Evolutionary conservation across 2,329 filamentous ascomycete species (phyloP), one percentile per base, ranked within the genome.

Genomic region (Coleophoma crateriformis): DNA sequence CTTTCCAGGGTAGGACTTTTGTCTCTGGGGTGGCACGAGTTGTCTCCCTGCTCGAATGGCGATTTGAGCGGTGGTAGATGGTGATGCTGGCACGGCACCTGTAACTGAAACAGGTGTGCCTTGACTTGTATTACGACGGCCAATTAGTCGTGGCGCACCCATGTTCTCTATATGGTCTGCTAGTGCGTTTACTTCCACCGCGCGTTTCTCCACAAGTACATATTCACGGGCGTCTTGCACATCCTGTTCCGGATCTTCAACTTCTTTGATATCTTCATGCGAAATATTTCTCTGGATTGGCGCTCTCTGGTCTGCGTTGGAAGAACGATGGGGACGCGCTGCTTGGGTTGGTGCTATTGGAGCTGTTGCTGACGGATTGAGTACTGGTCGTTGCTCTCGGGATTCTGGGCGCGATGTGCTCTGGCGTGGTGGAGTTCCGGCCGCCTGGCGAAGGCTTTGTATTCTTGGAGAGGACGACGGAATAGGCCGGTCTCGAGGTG

Each of bases 161-260:
- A 65, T 35, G 47, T 58, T 59, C 41, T 90, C 91, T 64, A 99
- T 75, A 68, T 97, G 92, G 67, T 99, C 94, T 19, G 94, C 94
- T 61, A 99, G 87, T 3, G 94, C 94, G 66, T 99, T 97, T 46
- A 99, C 92, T 67, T 97, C 92, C 11, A 99, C 91, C 17, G 90
- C 87, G 56, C 87, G 84, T 72, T 96, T 96, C 71, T 99, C 94
- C 12, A 99, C 89, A 22, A 97, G 77, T 17, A 99, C 92, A 61
- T 97, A 99, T 57, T 97, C 94, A 56, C 92, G 83, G 64, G 95
- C 84, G 56, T 97, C 92, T 60, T 95, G 88, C 3, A 88, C 90
- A 3, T 85, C 87, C 42, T 78, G 76, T 56, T 87, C 83, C 38
- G 75, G 74, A 45, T 81, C 63, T 75, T 81, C 61, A 87, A 84